Conservation (phyloP, 2,329 filamentous ascomycete genomes). For the Pseudogymnoascus sp. region DNA sequence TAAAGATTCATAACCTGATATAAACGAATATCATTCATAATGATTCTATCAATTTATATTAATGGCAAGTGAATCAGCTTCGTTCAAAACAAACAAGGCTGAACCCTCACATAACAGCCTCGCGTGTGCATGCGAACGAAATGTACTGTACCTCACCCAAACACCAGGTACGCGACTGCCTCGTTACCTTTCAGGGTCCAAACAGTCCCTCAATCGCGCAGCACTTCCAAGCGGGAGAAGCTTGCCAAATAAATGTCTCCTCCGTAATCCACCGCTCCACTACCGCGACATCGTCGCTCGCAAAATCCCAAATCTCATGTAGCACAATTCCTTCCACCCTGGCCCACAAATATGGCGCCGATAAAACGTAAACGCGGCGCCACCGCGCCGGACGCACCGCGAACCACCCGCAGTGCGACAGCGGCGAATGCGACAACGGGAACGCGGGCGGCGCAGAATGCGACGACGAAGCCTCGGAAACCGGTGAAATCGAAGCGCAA, state of each 20-base stretch:
- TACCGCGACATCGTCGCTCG: neutral
- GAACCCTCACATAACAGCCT: neutral
- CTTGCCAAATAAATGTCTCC: neutral
- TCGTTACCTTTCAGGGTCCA: neutral
- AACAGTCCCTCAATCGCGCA: conserved; percentile 8
- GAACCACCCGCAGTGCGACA: neutral
- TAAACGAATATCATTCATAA: neutral
- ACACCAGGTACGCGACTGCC: conserved; percentile 2
- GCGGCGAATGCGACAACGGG: neutral
- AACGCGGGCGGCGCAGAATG: neutral
- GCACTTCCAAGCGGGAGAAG: neutral
- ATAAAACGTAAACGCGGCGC: conserved; percentile 6
- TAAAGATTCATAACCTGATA: neutral
- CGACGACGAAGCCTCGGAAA: conserved; percentile 10
- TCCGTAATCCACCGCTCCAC: neutral
- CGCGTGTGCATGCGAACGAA: neutral
- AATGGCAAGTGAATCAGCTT: neutral
- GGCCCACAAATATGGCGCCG: conserved; percentile 8
- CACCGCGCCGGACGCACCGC: neutral
- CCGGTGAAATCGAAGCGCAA: neutral
- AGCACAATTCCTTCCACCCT: neutral
- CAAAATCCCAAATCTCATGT: neutral
- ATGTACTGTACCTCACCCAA: neutral
- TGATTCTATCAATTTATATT: neutral
- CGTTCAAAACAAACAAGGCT: neutral